Base-by-base conservation (phyloP, 345 rosid species). In the Hirschfeldia incana region DNA sequence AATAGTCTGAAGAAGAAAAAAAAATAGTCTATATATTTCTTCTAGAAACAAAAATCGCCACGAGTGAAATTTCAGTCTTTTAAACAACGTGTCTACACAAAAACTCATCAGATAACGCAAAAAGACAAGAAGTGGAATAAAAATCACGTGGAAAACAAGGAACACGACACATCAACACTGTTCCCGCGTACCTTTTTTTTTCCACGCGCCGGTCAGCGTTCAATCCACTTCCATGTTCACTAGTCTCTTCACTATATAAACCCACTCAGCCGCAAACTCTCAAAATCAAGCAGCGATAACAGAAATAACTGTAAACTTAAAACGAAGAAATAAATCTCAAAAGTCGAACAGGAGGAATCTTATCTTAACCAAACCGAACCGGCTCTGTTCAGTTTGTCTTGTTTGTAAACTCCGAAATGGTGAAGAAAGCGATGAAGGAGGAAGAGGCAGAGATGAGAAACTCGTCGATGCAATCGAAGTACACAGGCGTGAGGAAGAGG, bases 401-500 rank as follows among this genome's bases (percentile, higher is more conserved):
- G 51, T 39, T 26, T 1, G 4, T 8, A 39, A 39, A 39, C 46
- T 39, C 46, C 0, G 4, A 10, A 65, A 78, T 78, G 81, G 73
- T 66, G 81, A 78, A 78, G 72, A 59, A 78, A 72, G 72, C 60
- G 29, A 59, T 67, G 29, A 78, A 72, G 11, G 73, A 73, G 29
- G 73, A 72, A n/a, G 73, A 67, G 5, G 72, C 58, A 12, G 34
- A 78, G 73, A 30, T 21, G 55, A 44, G 62, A 10, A 73, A 46
- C 2, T 4, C n/a, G 60, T 71, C 83, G 51, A 9, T 76, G 73
- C 55, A 78, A 13, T 83, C 87, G 0, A 88, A 87, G 76, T 94
- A 90, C 84, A 94, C 73, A 82, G 98, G 98, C 2, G 97, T 94
- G 13, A 53, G 98, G 63, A 92, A 90, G 93, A 78, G 98, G 72